Percentiles rank a stretch among this genome's conserved stretches.
Evolutionary conservation across 2,329 filamentous ascomycete species (phyloP).

Genomic region (Cordyceps pruinosa): DNA sequence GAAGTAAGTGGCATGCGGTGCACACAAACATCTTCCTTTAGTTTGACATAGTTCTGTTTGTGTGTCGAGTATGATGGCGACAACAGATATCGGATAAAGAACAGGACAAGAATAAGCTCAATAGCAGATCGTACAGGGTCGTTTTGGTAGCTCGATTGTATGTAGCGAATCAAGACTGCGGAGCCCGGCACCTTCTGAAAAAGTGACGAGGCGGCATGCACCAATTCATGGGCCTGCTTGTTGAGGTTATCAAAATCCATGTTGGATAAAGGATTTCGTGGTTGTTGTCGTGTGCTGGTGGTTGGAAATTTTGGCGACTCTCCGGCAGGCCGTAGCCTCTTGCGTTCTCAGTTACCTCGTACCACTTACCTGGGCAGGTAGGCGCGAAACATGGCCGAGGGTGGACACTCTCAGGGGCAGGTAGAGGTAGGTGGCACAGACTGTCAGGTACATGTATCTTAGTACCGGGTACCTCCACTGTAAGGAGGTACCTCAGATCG

Average conservation of each 20-base stretch:
- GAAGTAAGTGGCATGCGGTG: not conserved
- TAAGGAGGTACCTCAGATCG: too few species aligned
- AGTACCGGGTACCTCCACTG: too few species aligned
- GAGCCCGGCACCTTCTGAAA: conserved; percentile 93
- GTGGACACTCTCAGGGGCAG: not conserved
- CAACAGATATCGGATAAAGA: conserved; percentile 88
- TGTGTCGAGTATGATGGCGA: conserved; percentile 88
- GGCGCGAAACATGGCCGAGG: not conserved
- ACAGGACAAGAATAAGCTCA: conserved; percentile 87
- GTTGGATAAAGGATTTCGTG: not conserved
- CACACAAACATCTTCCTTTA: conserved; percentile 63
- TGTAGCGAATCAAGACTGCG: conserved; percentile 88
- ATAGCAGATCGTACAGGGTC: conserved; percentile 91
- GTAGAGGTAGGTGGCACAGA: not conserved
- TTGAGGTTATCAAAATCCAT: conserved; percentile 62
- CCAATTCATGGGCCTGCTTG: conserved; percentile 40
- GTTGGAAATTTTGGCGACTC: not conserved
- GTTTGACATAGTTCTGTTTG: conserved; percentile 80
- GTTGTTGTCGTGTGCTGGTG: not conserved
- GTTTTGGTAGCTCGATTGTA: conserved; percentile 95
- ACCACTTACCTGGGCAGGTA: too few species aligned
- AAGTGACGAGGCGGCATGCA: conserved; percentile 48
- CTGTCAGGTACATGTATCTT: too few species aligned
- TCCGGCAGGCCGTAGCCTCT: not conserved
- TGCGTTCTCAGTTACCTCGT: not conserved